Evolutionary conservation across 768 basidiomycete genomes (phyloP).

Genomic region (Lactarius quietus): DNA sequence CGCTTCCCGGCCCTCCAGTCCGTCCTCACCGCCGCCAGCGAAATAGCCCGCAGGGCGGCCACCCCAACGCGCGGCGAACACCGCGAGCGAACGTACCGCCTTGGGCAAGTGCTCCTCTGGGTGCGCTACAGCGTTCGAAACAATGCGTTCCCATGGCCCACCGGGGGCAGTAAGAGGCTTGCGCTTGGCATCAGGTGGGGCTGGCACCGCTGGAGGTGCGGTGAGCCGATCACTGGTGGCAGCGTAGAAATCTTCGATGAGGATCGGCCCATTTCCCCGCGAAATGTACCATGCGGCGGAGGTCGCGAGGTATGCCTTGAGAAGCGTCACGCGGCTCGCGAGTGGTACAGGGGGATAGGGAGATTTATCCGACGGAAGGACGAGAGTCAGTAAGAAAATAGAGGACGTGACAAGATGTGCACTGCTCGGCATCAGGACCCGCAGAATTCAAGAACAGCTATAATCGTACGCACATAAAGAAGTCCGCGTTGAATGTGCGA

Average conservation of each 20-base stretch:
- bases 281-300: slow-evolving; percentile 55
- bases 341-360: slow-evolving; percentile 32
- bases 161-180: slow-evolving; percentile 17
- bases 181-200: slow-evolving; percentile 21
- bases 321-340: slow-evolving; percentile 45
- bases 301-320: slow-evolving; percentile 56
- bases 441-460: slow-evolving; percentile 11
- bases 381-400: slow-evolving; percentile 53
- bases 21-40: slow-evolving; percentile 26
- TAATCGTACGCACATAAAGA: slow-evolving; percentile 49
- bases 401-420: slow-evolving; percentile 67
- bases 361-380: slow-evolving; percentile 34
- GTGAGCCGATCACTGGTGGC: slow-evolving; percentile 22
- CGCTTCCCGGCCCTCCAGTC: slow-evolving; percentile 47
- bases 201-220: slow-evolving; percentile 29
- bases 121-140: slow-evolving; percentile 51
- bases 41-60: slow-evolving; percentile 36
- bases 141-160: slow-evolving; percentile 53
- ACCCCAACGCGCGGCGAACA: slow-evolving; percentile 46
- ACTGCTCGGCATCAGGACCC: slow-evolving; percentile 33
- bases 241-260: slow-evolving; percentile 48
- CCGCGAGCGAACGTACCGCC: slow-evolving; percentile 47
- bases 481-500: slow-evolving; percentile 49
- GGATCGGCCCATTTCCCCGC: slow-evolving; percentile 50
- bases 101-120: slow-evolving; percentile 57